Conservation (phyloP, 1,284 basidiomycete genomes). For the Apiotrichum siamense region DNA sequence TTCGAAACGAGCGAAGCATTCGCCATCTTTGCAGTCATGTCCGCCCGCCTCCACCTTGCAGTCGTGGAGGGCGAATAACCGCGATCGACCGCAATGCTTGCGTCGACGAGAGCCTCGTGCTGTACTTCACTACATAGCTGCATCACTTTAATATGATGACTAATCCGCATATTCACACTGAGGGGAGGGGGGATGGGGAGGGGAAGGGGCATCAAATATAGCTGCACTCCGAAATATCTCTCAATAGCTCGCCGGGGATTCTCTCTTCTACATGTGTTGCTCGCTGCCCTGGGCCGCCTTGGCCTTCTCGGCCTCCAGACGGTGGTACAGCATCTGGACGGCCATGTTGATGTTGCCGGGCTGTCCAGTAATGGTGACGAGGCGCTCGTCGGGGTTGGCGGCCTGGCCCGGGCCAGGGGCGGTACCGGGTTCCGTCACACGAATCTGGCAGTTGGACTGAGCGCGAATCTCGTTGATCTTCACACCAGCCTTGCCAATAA, state of each 20-base stretch:
- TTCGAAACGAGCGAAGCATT: no score
- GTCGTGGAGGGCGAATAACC: no score
- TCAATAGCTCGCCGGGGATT: not conserved
- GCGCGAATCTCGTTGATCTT: conserved; percentile 98
- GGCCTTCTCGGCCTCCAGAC: conserved; percentile 25
- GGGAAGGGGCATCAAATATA: no score
- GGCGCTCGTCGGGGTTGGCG: conserved; percentile 65
- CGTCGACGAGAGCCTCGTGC: no score
- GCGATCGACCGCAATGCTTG: no score
- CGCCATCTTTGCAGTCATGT: no score
- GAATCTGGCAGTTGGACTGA: conserved; percentile 90
- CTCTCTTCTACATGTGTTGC: conserved; percentile 6
- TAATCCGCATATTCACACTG: no score
- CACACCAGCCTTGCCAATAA: conserved; percentile 96
- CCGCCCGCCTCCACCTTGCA: no score
- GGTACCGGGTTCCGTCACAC: conserved; percentile 94
- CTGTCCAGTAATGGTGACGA: conserved; percentile 91
- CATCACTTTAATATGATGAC: conserved; percentile 5
- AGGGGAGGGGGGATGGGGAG: no score
- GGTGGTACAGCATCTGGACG: conserved; percentile 75
- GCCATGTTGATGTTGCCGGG: conserved; percentile 95
- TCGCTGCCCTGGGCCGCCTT: conserved; percentile 10
- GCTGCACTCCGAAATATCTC: no score
- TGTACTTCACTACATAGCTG: no score
- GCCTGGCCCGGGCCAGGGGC: conserved; percentile 47